These are phyloP conservation scores for Caryopteris hybrid DNA, from an alignment of 305 asterid species.

Conservation along the genomic window DNA sequence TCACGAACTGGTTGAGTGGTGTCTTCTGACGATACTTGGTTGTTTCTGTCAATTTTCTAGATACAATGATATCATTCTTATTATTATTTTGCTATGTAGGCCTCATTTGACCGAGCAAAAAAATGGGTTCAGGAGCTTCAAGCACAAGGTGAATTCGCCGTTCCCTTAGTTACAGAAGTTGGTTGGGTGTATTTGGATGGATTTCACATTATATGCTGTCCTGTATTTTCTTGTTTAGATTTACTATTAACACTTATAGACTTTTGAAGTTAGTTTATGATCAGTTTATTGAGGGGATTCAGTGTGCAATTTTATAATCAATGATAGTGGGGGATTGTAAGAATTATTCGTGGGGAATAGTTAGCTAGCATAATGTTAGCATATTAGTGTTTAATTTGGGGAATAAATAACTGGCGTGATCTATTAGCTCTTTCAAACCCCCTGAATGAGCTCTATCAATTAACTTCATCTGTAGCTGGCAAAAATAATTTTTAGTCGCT, in stretches of 20 bases:
- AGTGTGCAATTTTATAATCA: background rate
- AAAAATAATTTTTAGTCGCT: background rate
- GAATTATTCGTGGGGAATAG: too few relatives aligned
- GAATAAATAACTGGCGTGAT: too few relatives aligned
- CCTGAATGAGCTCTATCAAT: too few relatives aligned
- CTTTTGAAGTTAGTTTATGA: background rate
- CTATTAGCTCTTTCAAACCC: too few relatives aligned
- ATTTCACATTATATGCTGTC: too few relatives aligned
- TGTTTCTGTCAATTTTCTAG: background rate
- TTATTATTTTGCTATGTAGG: constrained; percentile 20
- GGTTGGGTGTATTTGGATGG: too few relatives aligned
- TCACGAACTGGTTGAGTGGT: background rate
- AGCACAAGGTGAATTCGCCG: constrained; percentile 41
- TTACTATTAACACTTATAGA: background rate
- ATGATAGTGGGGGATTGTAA: too few relatives aligned
- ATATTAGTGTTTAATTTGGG: too few relatives aligned
- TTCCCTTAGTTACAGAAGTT: constrained; percentile 1
- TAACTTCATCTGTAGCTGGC: background rate
- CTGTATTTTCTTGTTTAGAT: background rate
- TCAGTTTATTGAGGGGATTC: background rate
- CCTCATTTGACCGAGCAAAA: constrained; percentile 55
- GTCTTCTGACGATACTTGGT: constrained; percentile 3
- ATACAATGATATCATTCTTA: background rate
- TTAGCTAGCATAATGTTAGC: too few relatives aligned
- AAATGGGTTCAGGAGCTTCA: constrained; percentile 67